Evolutionary conservation across 129 eudicot genomes (phyloP), one percentile per base, ranked within the genome.

Genomic region (Arctium lappa): DNA sequence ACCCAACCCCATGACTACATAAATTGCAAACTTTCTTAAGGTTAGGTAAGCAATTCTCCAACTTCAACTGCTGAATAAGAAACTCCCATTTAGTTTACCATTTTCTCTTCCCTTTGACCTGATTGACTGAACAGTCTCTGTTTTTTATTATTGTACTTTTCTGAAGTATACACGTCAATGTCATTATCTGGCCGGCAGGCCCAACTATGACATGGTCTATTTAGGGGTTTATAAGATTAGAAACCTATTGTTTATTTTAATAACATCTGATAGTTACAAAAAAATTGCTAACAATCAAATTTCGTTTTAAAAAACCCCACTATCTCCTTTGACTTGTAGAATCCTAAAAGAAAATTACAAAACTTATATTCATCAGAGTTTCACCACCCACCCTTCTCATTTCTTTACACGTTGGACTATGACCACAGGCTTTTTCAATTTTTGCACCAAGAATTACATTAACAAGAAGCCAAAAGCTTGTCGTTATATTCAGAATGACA

Each of bases 401-500:
- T n/a, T 18, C 48, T 44, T 60, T 53, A 13, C 39, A 42, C 72
- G 18, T 36, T 62, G 34, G 48, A 53, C 36, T 46, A 77, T 62
- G 73, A 44, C 9, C 13, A 66, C 50, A 60, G 6, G 69, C 27
- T 62, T 60, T 77, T 62, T 77, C 53, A 77, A 4, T 37, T 37
- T 22, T 42, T 53, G 72, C 53, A 77, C 46, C 53, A 77, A 77
- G 18, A 77, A n/a, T 33, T 75, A 76, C 42, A 50, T 60, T 48
- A 69, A 7, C 79, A 75, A 60, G 13, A 31, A 2, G 37, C 18
- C 31, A 32, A 5, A 31, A 75, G 69, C 63, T 42, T 34, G 33
- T 65, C 33, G 12, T 66, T 66, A 66, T 7, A 18, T 3, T 66
- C 15, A 66, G 34, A 29, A 60, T 60, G 68, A 60, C 9, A 9